Evolutionary conservation across 352 stramenopile genomes (phyloP), one percentile per base, ranked within the genome.

Genomic region (Phytopythium helicoides): DNA sequence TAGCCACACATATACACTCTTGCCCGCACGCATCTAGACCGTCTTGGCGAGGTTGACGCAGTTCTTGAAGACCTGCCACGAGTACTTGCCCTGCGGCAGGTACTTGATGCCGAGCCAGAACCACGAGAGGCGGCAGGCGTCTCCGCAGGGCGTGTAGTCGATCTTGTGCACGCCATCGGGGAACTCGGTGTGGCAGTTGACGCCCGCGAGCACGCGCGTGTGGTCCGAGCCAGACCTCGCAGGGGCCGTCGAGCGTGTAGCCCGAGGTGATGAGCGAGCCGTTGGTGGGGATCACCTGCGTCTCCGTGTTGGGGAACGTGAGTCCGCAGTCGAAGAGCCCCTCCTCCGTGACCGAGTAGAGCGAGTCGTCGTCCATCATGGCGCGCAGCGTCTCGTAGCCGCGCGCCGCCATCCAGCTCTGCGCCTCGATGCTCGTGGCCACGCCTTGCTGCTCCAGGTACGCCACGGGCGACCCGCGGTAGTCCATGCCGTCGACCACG

Each of bases 61-160:
- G 62, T 80, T 77, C 60, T 85, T 85, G 62, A 78, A 85, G 35
- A 85, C 71, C 47, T 85, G 73, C 73, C 73, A 85, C 52, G 73
- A 85, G 60, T 77, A 85, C 8, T 5, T 10, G 28, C 64, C 54
- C 33, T 64, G 63, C 31, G 79, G 64, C 36, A 73, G 42, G 54
- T 72, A 85, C 26, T 73, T 73, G 48, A 85, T 53, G 19, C 71
- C 71, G 28, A 85, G 71, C 73, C 73, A 85, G 54, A 78, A 85
- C 70, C 72, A 86, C 35, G 50, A 56, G 33, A 86, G 60, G 37
- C 44, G 72, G 50, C 75, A 86, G 35, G 36, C 44, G 16, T 72
- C 54, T 33, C 69, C 68, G 47, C 75, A 83, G 39, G 51, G 56
- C 42, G 60, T 75, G 58, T 83, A 86, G 68, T 86, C 67, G 38